Conservation (phyloP, 768 basidiomycete genomes). For the Chalciporus sphaerocephalus region DNA sequence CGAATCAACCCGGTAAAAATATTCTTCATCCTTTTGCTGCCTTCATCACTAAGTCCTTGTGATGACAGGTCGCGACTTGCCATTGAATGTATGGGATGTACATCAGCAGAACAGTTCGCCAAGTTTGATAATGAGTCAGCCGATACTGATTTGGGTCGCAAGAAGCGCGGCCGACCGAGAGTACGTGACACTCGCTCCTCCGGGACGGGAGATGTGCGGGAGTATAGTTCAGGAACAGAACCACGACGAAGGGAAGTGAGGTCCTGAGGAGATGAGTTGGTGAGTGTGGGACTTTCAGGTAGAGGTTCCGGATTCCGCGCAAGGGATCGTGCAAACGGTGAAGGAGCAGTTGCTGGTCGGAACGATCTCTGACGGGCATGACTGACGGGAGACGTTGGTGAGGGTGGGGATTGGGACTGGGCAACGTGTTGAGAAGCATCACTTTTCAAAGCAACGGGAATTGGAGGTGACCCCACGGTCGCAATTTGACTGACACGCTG, state of each 20-base stretch:
- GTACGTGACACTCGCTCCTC: conserved; percentile 21
- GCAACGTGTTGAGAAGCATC: conserved; percentile 7
- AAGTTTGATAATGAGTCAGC: conserved; percentile 49
- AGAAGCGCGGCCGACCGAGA: conserved; percentile 20
- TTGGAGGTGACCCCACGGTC: conserved; percentile 9
- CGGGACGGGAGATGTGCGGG: conserved; percentile 6
- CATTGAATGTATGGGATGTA: conserved; percentile 5
- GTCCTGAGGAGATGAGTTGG: conserved; percentile 5
- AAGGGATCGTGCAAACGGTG: conserved; percentile 27
- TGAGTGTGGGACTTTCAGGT: not conserved
- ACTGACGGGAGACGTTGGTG: conserved; percentile 19
- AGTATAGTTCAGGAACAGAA: conserved; percentile 25
- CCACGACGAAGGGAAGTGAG: conserved; percentile 21
- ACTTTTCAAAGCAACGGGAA: conserved; percentile 13
- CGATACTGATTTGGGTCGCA: conserved; percentile 51
- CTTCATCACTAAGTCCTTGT: conserved; percentile 14
- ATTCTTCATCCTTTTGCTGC: conserved; percentile 33
- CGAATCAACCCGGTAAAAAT: conserved; percentile 40
- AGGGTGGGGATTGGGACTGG: conserved; percentile 13
- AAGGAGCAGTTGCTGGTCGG: conserved; percentile 50
- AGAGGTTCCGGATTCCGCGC: not conserved
- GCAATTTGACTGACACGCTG: conserved; percentile 62
- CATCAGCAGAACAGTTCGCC: conserved; percentile 7
- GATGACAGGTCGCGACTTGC: conserved; percentile 7
- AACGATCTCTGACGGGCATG: conserved; percentile 24